Evolutionary conservation across 1,284 basidiomycete genomes (phyloP).

Genomic region (Malassezia restricta): DNA sequence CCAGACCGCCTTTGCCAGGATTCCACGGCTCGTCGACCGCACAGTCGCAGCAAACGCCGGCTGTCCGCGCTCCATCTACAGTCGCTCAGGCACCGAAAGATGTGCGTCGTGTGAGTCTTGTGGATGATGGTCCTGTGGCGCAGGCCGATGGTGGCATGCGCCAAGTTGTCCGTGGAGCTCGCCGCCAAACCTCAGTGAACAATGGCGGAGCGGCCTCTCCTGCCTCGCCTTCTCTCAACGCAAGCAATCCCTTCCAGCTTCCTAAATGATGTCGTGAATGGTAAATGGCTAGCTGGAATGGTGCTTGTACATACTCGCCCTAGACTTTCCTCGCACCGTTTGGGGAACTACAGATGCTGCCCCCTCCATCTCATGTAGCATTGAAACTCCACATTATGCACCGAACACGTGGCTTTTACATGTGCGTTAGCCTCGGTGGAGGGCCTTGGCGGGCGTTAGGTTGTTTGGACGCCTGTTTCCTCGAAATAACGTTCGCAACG

Average conservation of each 20-base stretch:
- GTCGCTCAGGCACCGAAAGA: background rate
- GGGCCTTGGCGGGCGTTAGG: too few relatives aligned
- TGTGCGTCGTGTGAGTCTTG: slow-evolving; percentile 31
- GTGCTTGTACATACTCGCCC: too few relatives aligned
- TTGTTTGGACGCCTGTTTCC: too few relatives aligned
- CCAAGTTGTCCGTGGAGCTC: slow-evolving; percentile 36
- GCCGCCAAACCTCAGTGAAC: slow-evolving; percentile 20
- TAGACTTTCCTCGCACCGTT: too few relatives aligned
- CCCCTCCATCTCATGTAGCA: too few relatives aligned
- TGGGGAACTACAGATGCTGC: too few relatives aligned
- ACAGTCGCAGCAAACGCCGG: background rate
- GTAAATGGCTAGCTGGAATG: too few relatives aligned
- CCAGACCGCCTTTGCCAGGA: background rate
- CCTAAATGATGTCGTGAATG: too few relatives aligned
- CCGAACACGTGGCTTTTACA: too few relatives aligned
- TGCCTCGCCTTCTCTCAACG: background rate
- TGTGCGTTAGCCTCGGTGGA: too few relatives aligned
- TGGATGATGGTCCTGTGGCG: slow-evolving; percentile 43
- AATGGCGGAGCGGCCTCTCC: background rate
- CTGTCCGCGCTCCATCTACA: background rate
- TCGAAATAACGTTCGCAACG: too few relatives aligned
- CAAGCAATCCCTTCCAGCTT: background rate
- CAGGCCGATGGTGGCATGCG: slow-evolving; percentile 22
- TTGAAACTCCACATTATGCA: too few relatives aligned
- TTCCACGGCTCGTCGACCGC: background rate